Base-by-base conservation (phyloP, 352 stramenopile species). In the Globisporangium takayamanum region DNA sequence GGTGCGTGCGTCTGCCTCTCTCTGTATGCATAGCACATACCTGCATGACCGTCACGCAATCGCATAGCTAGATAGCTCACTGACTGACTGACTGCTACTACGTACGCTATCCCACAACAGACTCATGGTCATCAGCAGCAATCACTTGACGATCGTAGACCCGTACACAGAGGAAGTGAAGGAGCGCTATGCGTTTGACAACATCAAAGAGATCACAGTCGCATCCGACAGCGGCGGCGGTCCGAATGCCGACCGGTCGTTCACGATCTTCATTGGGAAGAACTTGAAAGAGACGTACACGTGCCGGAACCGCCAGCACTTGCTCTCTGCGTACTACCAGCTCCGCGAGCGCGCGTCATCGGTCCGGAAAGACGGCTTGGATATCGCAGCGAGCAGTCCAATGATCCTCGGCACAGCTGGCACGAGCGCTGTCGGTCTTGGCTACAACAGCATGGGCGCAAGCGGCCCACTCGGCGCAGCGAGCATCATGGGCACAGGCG, bases 261-360 rank as follows among this genome's bases (percentile, higher is more conserved):
- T 95, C 63, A 92, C 80, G 30, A 80, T 95, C 52, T 89, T 79
- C 56, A 91, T 93, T 26, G 84, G 82, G 52, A 93, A 92, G 64
- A 94, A 87, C 59, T 66, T 92, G 45, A 89, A 90, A 60, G 84
- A 93, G 60, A 93, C 83, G 65, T 95, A 95, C 62, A 91, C 80
- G 37, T 95, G 82, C 55, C 74, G 84, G 44, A 87, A 87, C 57
- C 74, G 82, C 18, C 82, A 95, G 61, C 85, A 95, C 50, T 57
- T 95, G 53, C 68, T 95, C 15, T 95, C 86, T 2, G 78, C 84
- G 20, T 95, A 95, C 59, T 95, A 94, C 51, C 83, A 94, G 54
- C 64, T 95, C 11, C 70, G 84, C 42, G 83, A 95, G 50, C 77
- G 86, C 4, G 80, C 81, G 5, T 93, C 84, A n/a, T 90, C 76